Conservation (phyloP, 129 eudicot species). For the Centaurea solstitialis region DNA sequence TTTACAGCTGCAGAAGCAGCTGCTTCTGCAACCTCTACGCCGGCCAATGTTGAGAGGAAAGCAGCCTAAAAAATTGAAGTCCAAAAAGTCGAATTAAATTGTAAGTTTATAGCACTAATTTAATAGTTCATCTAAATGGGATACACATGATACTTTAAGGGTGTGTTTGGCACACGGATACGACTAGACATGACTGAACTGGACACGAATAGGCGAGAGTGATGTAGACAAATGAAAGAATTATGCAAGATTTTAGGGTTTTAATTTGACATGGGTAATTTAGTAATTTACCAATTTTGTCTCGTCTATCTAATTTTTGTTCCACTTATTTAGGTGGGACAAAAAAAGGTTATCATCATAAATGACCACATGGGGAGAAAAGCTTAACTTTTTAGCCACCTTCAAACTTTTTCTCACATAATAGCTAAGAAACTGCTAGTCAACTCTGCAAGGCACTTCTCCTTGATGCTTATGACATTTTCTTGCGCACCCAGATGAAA, state of each 20-base stretch:
- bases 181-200: neutral
- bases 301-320: neutral
- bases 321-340: neutral
- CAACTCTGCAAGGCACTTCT: neutral
- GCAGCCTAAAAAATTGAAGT: conserved; percentile 63
- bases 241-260: neutral
- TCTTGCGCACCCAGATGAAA: neutral
- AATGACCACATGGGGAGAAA: neutral
- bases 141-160: neutral
- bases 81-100: conserved; percentile 10
- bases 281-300: neutral
- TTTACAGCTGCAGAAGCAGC: conserved; percentile 83
- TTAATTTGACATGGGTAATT: neutral
- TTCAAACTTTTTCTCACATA: neutral
- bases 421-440: neutral
- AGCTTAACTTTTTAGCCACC: neutral
- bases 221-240: neutral
- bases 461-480: neutral
- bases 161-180: neutral
- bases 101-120: neutral
- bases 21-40: conserved; percentile 87
- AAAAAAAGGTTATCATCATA: neutral
- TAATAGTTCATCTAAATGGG: neutral
- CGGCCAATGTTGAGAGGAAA: conserved; percentile 85
- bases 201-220: neutral